Percentiles rank a stretch among this genome's conserved stretches.
These are phyloP conservation scores for Penicillium maclennaniae DNA, from an alignment of 495 filamentous ascomycete species.

Conservation along the genomic window DNA sequence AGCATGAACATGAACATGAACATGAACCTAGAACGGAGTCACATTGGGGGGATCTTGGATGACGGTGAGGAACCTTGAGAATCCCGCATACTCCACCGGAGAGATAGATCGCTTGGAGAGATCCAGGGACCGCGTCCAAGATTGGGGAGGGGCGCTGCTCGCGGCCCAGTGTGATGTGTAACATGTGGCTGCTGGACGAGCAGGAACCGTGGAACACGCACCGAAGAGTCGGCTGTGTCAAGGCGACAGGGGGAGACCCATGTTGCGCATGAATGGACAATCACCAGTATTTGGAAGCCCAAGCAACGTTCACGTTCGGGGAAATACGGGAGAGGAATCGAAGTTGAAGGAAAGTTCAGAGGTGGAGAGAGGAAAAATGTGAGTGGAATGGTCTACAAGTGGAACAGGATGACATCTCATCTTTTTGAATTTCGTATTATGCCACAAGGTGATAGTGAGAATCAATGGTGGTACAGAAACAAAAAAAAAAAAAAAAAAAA, in stretches of 20 bases:
- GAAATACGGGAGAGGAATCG: neutral
- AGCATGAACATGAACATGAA: neutral
- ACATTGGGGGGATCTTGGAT: neutral
- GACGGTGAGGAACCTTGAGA: neutral
- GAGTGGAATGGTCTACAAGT: too few species aligned
- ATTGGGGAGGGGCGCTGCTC: slow-evolving; percentile 2
- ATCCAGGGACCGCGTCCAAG: slow-evolving; percentile 11
- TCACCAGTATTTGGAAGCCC: too few species aligned
- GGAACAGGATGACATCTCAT: neutral
- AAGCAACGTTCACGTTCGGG: too few species aligned
- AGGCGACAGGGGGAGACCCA: neutral
- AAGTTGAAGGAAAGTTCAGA: neutral
- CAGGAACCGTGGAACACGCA: slow-evolving; percentile 12
- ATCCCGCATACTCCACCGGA: slow-evolving; percentile 6
- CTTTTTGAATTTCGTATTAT: slow-evolving; percentile 18
- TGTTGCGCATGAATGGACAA: neutral
- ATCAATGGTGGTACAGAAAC: slow-evolving; percentile 20
- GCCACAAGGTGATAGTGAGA: slow-evolving; percentile 4
- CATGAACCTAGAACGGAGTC: neutral
- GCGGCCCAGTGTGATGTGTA: slow-evolving; percentile 28
- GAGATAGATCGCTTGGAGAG: slow-evolving; percentile 25
- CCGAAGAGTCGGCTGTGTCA: neutral
- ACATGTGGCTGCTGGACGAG: slow-evolving; percentile 11
- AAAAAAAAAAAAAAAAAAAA: slow-evolving; percentile 11
- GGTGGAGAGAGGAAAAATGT: neutral